A percentile compares a stretch with the other conserved stretches of the same genome.
Conservation (phyloP, 768 basidiomycete genomes). For the Suillus decipiens region DNA sequence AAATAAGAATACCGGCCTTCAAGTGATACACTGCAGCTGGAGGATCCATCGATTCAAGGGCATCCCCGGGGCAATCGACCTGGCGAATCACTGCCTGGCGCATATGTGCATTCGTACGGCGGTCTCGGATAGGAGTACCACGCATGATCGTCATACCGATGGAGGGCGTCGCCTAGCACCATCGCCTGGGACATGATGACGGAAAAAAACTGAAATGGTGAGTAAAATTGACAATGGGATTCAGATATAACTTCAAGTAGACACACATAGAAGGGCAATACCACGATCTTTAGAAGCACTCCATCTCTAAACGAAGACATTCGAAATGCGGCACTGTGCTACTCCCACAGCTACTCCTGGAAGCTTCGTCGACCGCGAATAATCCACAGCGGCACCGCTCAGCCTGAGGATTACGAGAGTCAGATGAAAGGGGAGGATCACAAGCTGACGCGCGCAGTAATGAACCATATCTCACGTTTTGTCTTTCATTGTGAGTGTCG, state of each 20-base stretch:
- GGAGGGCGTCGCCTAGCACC: background rate
- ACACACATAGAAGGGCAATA: background rate
- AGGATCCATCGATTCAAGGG: slow-evolving; percentile 3
- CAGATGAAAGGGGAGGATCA: background rate
- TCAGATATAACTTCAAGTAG: background rate
- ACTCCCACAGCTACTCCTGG: background rate
- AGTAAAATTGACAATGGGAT: background rate
- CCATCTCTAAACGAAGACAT: background rate
- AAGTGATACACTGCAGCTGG: background rate
- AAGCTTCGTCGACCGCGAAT: background rate
- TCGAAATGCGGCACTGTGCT: background rate
- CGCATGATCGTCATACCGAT: background rate
- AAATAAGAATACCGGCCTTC: background rate
- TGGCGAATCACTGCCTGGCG: background rate
- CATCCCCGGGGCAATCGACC: background rate
- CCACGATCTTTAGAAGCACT: background rate
- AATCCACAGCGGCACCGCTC: background rate
- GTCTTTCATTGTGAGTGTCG: background rate
- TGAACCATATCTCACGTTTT: background rate
- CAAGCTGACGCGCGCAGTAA: background rate
- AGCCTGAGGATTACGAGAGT: background rate
- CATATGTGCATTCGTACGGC: background rate
- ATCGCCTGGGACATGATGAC: background rate
- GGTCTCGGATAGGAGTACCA: slow-evolving; percentile 3
- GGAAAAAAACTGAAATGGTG: background rate